These are phyloP conservation scores for Suhomyces sp. DNA, from an alignment of 805 yeast species.

Conservation along the genomic window DNA sequence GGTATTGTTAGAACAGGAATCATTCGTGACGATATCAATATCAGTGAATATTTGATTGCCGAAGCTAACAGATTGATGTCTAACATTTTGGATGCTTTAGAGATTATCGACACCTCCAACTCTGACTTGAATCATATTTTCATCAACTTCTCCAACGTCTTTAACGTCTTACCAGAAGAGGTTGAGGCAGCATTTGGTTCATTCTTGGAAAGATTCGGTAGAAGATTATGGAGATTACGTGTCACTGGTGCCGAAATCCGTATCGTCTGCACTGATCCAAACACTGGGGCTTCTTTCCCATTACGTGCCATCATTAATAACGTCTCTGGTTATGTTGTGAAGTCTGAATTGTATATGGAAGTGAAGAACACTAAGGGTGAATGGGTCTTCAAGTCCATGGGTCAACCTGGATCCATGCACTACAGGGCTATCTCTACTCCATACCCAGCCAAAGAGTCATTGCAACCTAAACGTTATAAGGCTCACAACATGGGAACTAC, in stretches of 20 bases:
- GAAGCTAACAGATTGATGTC: conserved; percentile 96
- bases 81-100: conserved; percentile 91
- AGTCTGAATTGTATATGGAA: conserved; percentile 92
- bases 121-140: conserved; percentile 96
- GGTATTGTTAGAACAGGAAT: conserved; percentile 97
- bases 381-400: conserved; percentile 95
- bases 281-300: conserved; percentile 88
- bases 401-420: conserved; percentile 96
- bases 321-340: conserved; percentile 95
- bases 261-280: conserved; percentile 88
- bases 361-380: conserved; percentile 89
- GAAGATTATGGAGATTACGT: conserved; percentile 94
- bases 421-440: conserved; percentile 93
- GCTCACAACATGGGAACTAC: conserved; percentile 99
- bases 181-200: conserved; percentile 98
- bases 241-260: conserved; percentile 97
- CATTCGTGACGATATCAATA: conserved; percentile 87
- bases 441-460: conserved; percentile 95
- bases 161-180: conserved; percentile 91
- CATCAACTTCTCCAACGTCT: conserved; percentile 94
- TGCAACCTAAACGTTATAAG: conserved; percentile 97
- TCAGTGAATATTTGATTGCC: conserved; percentile 90
- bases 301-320: conserved; percentile 94
- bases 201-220: conserved; percentile 94
- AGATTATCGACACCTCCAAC: conserved; percentile 89